These are phyloP conservation scores for Stromatinia cepivora DNA, from an alignment of 2,329 filamentous ascomycete genomes.

Conservation along the genomic window DNA sequence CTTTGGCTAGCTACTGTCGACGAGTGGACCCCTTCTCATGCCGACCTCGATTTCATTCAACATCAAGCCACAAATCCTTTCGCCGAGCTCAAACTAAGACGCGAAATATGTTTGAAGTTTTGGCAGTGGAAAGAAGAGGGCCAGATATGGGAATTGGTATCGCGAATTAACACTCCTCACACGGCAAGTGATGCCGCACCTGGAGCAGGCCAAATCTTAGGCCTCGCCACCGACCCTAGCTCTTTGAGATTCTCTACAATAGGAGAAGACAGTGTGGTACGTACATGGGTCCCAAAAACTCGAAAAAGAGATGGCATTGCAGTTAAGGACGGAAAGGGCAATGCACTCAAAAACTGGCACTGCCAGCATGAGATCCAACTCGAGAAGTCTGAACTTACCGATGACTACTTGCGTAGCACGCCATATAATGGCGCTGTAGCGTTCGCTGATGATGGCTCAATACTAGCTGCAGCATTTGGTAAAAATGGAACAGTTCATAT, in stretches of 20 bases:
- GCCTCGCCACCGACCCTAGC: constrained; percentile 69
- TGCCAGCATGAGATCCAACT: constrained; percentile 61
- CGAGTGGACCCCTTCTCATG: constrained; percentile 76
- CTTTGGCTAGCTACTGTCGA: constrained; percentile 90
- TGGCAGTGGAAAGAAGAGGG: constrained; percentile 68
- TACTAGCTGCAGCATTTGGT: constrained; percentile 68
- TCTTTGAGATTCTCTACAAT: constrained; percentile 77
- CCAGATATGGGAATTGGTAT: constrained; percentile 70
- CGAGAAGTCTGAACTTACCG: constrained; percentile 44
- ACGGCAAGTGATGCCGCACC: constrained; percentile 53
- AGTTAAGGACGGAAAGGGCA: constrained; percentile 57
- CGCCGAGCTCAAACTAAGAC: constrained; percentile 53
- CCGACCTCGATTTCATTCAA: constrained; percentile 63
- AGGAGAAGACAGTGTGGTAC: constrained; percentile 75
- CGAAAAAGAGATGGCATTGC: constrained; percentile 68
- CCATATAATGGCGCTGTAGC: constrained; percentile 61
- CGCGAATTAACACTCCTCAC: constrained; percentile 83
- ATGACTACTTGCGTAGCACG: constrained; percentile 16
- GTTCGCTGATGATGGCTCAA: constrained; percentile 83
- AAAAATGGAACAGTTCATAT: constrained; percentile 67
- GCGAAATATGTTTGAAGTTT: constrained; percentile 85
- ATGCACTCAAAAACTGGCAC: constrained; percentile 71
- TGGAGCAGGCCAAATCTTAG: constrained; percentile 61
- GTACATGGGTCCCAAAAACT: constrained; percentile 77
- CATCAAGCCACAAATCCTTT: constrained; percentile 47